Base-by-base conservation (phyloP, 1,284 basidiomycete genomes). In the Pseudozyma pruni region DNA sequence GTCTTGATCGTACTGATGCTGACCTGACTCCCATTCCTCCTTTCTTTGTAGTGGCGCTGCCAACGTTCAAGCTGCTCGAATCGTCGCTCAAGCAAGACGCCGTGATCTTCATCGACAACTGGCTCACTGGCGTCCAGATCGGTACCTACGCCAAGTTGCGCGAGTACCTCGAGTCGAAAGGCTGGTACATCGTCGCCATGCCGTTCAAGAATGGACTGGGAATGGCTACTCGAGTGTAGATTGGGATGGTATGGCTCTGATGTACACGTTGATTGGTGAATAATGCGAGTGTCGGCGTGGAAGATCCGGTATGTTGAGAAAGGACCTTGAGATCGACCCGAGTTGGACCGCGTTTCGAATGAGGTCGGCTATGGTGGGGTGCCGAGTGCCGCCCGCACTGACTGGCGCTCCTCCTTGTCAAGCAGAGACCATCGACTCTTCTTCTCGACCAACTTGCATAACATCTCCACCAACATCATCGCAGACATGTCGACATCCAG, bases 201-300 rank as follows among this genome's bases (percentile, higher is more conserved):
- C 63, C 63, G 8, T 67, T 67, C 53, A 60, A 67, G 52, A 67
- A 67, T n/a, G 63, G 63, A 8, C 48, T 67, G 6, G 63, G 63
- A 13, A 59, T 67, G 43, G 63, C 63, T 10, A 63, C 53, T 3
- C 44, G 60, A n/a, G 44, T 52, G 27, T 29, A 40, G 41, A 3
- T n/a, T n/a, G n/a, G n/a, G n/a, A n/a, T n/a, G n/a, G n/a, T n/a
- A n/a, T n/a, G n/a, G n/a, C n/a, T n/a, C n/a, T n/a, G n/a, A 29
- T 37, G 47, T 49, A 49, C 23, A 16, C 35, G 23, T 7, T 46
- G 44, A 29, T 29, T 29, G 27, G 11, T 29, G 27, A 6, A 7
- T 7, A 29, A 7, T 29, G 27, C 27, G 27, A 29, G 41, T 31
- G n/a, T 13, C 19, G 41, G 19, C 27, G 25, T 17, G 41, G 19